phyloP scores from a whole-genome alignment of 257 asterid species.

The Thymus quinquecostatus region DNA sequence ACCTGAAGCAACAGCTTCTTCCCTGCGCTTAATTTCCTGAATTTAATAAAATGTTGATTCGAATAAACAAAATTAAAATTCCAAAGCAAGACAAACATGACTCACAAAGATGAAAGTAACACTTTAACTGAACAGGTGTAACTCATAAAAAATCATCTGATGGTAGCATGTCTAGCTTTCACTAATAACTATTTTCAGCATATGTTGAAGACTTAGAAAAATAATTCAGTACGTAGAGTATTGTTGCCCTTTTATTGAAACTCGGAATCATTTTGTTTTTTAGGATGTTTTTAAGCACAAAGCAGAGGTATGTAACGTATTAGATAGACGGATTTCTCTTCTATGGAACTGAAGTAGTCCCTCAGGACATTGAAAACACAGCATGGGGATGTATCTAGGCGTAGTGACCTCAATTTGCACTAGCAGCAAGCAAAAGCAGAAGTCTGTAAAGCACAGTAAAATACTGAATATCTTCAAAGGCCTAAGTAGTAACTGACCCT shows the following conservation, averaged over 20 bases:
- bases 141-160: background rate
- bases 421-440: background rate
- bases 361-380: background rate
- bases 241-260: background rate
- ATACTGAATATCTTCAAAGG: background rate
- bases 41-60: constrained; percentile 25
- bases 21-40: constrained; percentile 58
- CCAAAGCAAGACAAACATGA: constrained; percentile 4
- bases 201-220: background rate
- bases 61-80: constrained; percentile 12
- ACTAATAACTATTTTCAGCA: background rate
- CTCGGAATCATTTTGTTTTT: background rate
- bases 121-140: background rate
- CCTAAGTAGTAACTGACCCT: constrained; percentile 52
- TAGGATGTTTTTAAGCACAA: background rate
- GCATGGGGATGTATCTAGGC: constrained; percentile 14
- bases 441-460: background rate
- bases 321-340: background rate
- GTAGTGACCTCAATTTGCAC: background rate
- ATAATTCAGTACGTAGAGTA: background rate
- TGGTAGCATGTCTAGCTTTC: background rate
- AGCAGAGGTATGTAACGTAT: background rate
- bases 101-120: constrained; percentile 1
- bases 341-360: background rate
- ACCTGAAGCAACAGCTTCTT: constrained; percentile 53